Evolutionary conservation across 257 asterid species (phyloP), one percentile per base, ranked within the genome.

Genomic region (Craterostigma plantagineum): DNA sequence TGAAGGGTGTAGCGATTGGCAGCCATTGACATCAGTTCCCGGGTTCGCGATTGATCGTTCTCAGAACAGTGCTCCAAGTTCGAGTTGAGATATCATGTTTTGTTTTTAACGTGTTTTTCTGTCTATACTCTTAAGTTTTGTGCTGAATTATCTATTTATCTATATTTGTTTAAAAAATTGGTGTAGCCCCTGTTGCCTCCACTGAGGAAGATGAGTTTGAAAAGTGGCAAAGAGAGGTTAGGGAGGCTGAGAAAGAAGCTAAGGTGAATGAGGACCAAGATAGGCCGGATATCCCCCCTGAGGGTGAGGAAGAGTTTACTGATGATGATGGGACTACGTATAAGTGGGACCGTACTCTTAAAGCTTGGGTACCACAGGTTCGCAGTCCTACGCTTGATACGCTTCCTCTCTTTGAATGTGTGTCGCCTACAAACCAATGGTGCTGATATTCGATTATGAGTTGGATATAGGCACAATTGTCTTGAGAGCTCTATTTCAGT

Each of bases 351-450:
- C 67, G 71, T 45, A 61, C 50, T 52, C 91, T 79, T 49, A 65
- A 53, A 73, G 85, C 68, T 33, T 79, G 95, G 98, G 94, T 75
- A 54, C 98, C 98, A 50, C 95, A 90, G 95, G 98, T 87, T 50
- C 43, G 63, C 51, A 2, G 30, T 23, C 4, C 2, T 23, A 23
- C 2, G 2, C 6, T 23, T 23, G 30, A 23, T 23, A 23, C 30
- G 30, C 4, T 54, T 43, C 23, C 33, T 15, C 30, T 15, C 11
- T 15, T 14, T 41, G 13, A 11, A 7, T n/a, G 4, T 11, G 4
- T 41, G 45, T 41, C 1, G 15, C 8, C 8, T 10, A 12, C 40
- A 9, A 9, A 12, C 4, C 40, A 9, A 36, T 9, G 30, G 30
- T 23, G 30, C 30, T 23, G 30, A 23, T 23, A 23, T 23, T 23